Conservation (phyloP, 129 eudicot genomes). For the Sambucus nigra region DNA sequence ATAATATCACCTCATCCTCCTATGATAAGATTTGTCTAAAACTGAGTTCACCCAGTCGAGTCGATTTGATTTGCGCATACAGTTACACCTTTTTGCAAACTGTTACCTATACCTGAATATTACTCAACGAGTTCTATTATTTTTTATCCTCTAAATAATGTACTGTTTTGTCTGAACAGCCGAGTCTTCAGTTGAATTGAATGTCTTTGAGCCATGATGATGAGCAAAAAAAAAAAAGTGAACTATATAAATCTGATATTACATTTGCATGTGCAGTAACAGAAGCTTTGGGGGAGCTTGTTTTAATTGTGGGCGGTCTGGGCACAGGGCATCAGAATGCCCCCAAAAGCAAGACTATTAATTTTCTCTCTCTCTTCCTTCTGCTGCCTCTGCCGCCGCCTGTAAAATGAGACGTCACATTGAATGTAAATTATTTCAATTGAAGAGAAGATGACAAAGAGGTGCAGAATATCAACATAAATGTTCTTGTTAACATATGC, state of each 20-base stretch:
- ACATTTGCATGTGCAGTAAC: neutral
- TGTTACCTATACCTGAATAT: too few species aligned
- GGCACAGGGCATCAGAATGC: conserved; percentile 87
- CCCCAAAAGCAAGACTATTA: conserved; percentile 51
- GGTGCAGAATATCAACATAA: neutral
- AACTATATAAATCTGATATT: neutral
- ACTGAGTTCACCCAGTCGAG: too few species aligned
- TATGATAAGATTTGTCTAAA: too few species aligned
- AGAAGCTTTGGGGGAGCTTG: conserved; percentile 90
- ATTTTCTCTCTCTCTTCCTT: neutral
- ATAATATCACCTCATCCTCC: too few species aligned
- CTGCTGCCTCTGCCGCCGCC: neutral
- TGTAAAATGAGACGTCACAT: neutral
- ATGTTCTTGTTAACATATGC: neutral
- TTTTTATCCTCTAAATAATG: too few species aligned
- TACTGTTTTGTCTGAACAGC: too few species aligned
- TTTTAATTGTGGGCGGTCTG: conserved; percentile 70
- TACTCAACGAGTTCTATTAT: too few species aligned
- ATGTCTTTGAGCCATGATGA: too few species aligned
- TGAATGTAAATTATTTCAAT: neutral
- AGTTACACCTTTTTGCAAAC: too few species aligned
- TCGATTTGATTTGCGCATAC: too few species aligned
- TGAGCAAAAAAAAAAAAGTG: too few species aligned
- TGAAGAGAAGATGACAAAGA: conserved; percentile 1
- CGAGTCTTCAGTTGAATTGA: too few species aligned